Base-by-base conservation (phyloP, 345 rosid genomes). In the Populus alba region DNA sequence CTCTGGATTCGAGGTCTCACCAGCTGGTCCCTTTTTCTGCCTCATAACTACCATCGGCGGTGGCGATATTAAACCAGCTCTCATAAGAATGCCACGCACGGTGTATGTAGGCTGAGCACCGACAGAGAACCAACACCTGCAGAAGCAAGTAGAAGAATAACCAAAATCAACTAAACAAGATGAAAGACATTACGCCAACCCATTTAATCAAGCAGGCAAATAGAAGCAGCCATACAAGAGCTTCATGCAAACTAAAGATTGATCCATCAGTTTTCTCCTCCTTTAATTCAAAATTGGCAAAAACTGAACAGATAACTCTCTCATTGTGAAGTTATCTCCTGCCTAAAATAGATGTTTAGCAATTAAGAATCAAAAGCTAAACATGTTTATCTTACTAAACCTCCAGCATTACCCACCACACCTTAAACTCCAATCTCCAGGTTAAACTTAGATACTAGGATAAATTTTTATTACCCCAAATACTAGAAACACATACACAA, bases 71-170 rank as follows among this genome's bases (percentile, higher is more conserved):
- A 79, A 51, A 38, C 81, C 73, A 13, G 77, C 77, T 23, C 59
- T 67, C 53, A 79, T 16, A 13, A 79, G 81, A 67, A 79, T 72
- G 16, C 76, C 57, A 10, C 73, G 63, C 35, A 73, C 81, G 0
- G 73, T 35, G n/a, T 72, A 77, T 38, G 77, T 31, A 51, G 77
- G 81, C 55, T 73, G 81, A 20, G 81, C 73, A 31, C 73, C 81
- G 11, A 72, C 73, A 0, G 73, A 72, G 38, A 73, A 45, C 81
- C 77, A 73, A 39, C 73, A 55, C 77, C 81, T 72, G 68, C 53
- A 72, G 43, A 77, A 29, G 55, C 17, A 22, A 65, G 12, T 1
- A 22, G 39, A 66, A 7, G 25, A 55, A n/a, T 22, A 22, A 55
- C 61, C 61, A 31, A 61, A 41, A 37, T 29, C 23, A 57, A 37